Base-by-base conservation (phyloP, 1,284 basidiomycete species). In the Cutaneotrichosporon cyanovorans region DNA sequence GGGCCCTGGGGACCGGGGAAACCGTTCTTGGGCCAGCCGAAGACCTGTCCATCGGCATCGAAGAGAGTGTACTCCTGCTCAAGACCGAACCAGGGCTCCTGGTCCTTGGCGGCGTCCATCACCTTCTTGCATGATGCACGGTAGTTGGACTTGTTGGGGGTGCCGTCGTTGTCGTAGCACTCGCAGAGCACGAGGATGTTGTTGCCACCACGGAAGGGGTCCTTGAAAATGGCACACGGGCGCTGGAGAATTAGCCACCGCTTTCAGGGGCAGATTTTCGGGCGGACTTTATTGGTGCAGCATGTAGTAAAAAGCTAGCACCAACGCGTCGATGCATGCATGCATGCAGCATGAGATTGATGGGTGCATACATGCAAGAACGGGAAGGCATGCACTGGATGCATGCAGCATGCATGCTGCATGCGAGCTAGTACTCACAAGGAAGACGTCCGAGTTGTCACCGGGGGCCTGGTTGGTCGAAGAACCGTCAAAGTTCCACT, bases 21-120 rank as follows among this genome's bases (percentile, higher is more conserved):
- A 75, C 95, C 95, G 62, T 90, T 88, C 76, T 89, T 89, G 69
- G 95, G 91, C 95, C 95, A 98, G 53, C 90, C 92, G 73, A 79
- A 89, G 46, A 95, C 93, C 54, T 79, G 78, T 61, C 85, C 92
- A 68, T 98, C 93, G 61, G 78, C 79, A 71, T 91, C 92, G 64
- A 99, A 89, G 62, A 99, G 84, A 62, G 95, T 96, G 79, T 97
- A 98, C 73, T 98, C 93, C 75, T 98, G 93, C 77, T 98, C 93
- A 56, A 98, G 79, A 75, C 95, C 92, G 75, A 97, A 98, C 95
- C 95, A 99, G 45, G 93, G 92, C 55, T 78, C 76, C 32, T 70
- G 53, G 22, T 81, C 83, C 73, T 85, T 86, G 61, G 84, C 87
- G 51, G 83, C 80, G 54, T 93, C 89, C 87, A 96, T 95, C 61